Evolutionary conservation across 768 basidiomycete species (phyloP).

Genomic region (Lactarius tabidus): DNA sequence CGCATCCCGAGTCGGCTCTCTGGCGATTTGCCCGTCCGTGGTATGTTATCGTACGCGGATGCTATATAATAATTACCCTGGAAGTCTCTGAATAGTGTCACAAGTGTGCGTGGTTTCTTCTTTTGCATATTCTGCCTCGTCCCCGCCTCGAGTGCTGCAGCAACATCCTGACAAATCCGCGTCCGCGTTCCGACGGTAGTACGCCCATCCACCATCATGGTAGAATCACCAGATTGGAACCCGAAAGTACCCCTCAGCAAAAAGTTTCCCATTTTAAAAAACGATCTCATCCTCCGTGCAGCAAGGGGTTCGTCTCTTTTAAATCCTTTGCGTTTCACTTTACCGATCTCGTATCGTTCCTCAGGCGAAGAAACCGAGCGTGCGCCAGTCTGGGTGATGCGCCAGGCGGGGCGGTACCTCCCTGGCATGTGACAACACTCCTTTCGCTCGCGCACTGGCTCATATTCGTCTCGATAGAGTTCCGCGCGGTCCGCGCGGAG

Average conservation of each 20-base stretch:
- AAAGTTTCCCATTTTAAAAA: slow-evolving; percentile 68
- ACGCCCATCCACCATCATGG: slow-evolving; percentile 3
- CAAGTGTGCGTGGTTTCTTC: not conserved
- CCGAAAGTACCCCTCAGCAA: slow-evolving; percentile 13
- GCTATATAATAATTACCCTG: not conserved
- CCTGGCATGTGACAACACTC: slow-evolving; percentile 54
- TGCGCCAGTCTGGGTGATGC: slow-evolving; percentile 98
- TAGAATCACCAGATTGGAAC: slow-evolving; percentile 18
- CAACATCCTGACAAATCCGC: not conserved
- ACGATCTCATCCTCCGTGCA: slow-evolving; percentile 86
- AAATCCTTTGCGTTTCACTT: slow-evolving; percentile 1
- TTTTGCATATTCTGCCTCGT: not conserved
- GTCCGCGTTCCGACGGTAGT: not conserved
- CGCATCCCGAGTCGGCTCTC: not conserved
- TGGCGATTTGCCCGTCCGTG: not conserved
- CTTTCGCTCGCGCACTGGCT: slow-evolving; percentile 1
- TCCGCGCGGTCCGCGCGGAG: slow-evolving; percentile 75
- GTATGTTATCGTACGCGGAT: not conserved
- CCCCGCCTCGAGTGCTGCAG: not conserved
- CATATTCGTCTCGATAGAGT: slow-evolving; percentile 58
- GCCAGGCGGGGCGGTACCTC: slow-evolving; percentile 92
- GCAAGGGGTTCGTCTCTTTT: slow-evolving; percentile 57
- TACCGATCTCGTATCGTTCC: not conserved
- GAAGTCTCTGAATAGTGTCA: not conserved
- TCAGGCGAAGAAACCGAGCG: slow-evolving; percentile 80